These are phyloP conservation scores for Penicillium nucicola DNA, from an alignment of 495 filamentous ascomycete species.

Conservation along the genomic window DNA sequence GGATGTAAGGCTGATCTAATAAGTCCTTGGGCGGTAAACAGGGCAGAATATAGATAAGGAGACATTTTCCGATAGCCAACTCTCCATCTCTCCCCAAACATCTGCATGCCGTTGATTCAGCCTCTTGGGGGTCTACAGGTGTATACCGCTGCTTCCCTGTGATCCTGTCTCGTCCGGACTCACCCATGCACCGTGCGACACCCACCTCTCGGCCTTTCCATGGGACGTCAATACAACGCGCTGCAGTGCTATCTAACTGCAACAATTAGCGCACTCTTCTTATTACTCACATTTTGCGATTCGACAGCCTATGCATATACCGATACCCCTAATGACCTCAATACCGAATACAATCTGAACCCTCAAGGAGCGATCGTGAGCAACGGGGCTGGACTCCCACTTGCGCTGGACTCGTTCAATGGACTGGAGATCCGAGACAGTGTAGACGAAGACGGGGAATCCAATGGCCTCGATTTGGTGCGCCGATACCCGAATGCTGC, in stretches of 20 bases:
- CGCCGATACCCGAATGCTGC: conserved; percentile 52
- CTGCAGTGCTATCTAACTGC: conserved; percentile 69
- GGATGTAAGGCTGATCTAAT: no score
- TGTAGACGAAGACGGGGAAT: conserved; percentile 30
- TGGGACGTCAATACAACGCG: conserved; percentile 59
- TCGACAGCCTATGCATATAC: conserved; percentile 50
- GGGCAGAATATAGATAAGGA: conserved; percentile 11
- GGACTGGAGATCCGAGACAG: conserved; percentile 29
- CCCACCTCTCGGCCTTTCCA: conserved; percentile 28
- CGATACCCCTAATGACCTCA: conserved; percentile 38
- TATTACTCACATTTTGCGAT: conserved; percentile 47
- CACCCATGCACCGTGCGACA: conserved; percentile 11
- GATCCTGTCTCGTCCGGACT: background rate
- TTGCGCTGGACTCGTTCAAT: conserved; percentile 33
- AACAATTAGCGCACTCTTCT: conserved; percentile 53
- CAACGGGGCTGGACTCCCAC: conserved; percentile 21
- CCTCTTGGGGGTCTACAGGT: conserved; percentile 13
- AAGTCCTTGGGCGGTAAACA: no score
- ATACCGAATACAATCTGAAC: conserved; percentile 46
- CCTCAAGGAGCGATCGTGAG: conserved; percentile 13
- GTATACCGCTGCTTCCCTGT: conserved; percentile 6
- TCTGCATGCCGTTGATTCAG: conserved; percentile 11
- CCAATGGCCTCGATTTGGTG: conserved; percentile 57
- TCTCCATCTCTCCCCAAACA: conserved; percentile 3
- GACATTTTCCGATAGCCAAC: conserved; percentile 14